Evolutionary conservation across 768 basidiomycete genomes (phyloP).

Genomic region (Daedaleopsis nitida): DNA sequence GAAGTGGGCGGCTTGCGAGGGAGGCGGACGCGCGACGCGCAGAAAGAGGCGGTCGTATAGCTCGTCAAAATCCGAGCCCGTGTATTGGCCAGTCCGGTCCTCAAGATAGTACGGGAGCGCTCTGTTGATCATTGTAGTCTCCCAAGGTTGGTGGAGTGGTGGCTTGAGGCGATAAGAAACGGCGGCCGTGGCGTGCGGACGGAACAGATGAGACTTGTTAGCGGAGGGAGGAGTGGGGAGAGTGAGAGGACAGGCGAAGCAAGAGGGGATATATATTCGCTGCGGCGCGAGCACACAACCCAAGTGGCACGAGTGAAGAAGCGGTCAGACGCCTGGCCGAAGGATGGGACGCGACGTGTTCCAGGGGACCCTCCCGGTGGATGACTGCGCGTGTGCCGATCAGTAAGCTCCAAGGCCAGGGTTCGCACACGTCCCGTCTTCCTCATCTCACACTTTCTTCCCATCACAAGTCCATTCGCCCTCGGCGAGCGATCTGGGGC

Average conservation of each 20-base stretch:
- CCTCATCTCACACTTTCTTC: neutral
- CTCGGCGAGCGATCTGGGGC: neutral
- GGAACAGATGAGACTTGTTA: neutral
- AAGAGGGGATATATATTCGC: neutral
- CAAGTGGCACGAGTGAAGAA: slow-evolving; percentile 2
- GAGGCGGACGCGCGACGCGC: slow-evolving; percentile 54
- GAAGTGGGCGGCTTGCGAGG: slow-evolving; percentile 21
- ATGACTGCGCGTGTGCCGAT: neutral
- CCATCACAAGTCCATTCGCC: neutral
- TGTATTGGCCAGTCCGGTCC: slow-evolving; percentile 61
- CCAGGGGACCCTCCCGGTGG: neutral
- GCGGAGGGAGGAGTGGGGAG: neutral
- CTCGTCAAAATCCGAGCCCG: slow-evolving; percentile 70
- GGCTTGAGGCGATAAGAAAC: neutral
- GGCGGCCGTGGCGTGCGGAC: neutral
- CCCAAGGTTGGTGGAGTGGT: neutral
- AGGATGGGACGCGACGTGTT: slow-evolving; percentile 3
- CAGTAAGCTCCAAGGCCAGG: neutral
- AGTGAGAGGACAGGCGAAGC: neutral
- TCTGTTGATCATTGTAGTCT: slow-evolving; percentile 25
- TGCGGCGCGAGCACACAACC: slow-evolving; percentile 1
- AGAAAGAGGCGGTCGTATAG: slow-evolving; percentile 77
- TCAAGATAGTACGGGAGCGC: slow-evolving; percentile 61
- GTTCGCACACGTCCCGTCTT: neutral
- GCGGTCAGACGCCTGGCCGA: slow-evolving; percentile 6